These are phyloP conservation scores for Breynia disticha DNA, from an alignment of 441 rosid species.

Conservation along the genomic window DNA sequence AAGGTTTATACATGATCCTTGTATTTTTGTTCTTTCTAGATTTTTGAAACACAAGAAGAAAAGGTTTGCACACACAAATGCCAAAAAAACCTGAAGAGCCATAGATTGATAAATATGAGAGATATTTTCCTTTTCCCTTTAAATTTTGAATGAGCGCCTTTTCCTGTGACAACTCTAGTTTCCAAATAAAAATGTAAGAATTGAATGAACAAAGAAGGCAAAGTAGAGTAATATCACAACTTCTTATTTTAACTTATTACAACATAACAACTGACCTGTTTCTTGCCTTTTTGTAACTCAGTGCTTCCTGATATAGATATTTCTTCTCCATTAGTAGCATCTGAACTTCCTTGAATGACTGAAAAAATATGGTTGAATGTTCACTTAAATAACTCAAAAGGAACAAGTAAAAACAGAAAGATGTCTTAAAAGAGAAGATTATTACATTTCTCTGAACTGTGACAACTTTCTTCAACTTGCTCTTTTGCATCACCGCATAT, in stretches of 20 bases:
- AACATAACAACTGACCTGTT: slow-evolving; percentile 30
- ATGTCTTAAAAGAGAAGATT: slow-evolving; percentile 11
- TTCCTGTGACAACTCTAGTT: background rate
- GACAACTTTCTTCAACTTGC: slow-evolving; percentile 28
- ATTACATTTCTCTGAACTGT: slow-evolving; percentile 35
- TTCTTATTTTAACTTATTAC: background rate
- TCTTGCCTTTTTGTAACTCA: slow-evolving; percentile 41
- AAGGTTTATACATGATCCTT: too few species aligned
- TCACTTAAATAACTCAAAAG: slow-evolving; percentile 5
- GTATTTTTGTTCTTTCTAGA: too few species aligned
- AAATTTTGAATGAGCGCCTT: background rate
- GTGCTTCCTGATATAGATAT: slow-evolving; percentile 32
- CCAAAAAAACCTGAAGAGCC: too few species aligned
- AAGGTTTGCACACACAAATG: too few species aligned
- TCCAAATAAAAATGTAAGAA: background rate
- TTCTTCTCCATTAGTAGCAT: slow-evolving; percentile 28
- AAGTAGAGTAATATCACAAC: background rate
- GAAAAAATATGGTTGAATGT: slow-evolving; percentile 13
- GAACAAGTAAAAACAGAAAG: slow-evolving; percentile 2
- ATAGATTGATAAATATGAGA: too few species aligned
- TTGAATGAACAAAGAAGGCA: background rate
- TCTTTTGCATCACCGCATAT: slow-evolving; percentile 26
- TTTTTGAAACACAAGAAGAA: too few species aligned
- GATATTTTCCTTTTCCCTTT: too few species aligned
- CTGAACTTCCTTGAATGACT: slow-evolving; percentile 33